These are phyloP conservation scores for Phaeomoniella chlamydospora DNA, from an alignment of 2,329 filamentous ascomycete genomes.

Conservation along the genomic window DNA sequence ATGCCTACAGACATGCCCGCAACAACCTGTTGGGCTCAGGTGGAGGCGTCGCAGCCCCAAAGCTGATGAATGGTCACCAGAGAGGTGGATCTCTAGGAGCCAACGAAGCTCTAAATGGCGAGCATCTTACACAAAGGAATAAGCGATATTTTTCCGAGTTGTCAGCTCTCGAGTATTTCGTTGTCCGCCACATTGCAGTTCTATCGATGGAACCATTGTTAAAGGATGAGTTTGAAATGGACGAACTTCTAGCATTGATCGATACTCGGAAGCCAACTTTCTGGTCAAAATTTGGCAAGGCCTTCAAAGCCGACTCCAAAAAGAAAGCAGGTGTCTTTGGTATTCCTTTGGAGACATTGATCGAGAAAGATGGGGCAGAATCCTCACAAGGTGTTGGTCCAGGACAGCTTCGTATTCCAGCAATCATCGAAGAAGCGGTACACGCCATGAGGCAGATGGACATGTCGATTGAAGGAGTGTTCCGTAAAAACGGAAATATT, in stretches of 20 bases:
- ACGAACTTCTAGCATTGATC: constrained; percentile 83
- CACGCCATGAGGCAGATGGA: constrained; percentile 97
- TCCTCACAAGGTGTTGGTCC: constrained; percentile 96
- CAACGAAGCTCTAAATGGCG: constrained; percentile 29
- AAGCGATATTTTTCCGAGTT: constrained; percentile 94
- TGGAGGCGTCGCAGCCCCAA: constrained; percentile 44
- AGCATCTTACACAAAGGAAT: constrained; percentile 39
- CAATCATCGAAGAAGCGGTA: constrained; percentile 88
- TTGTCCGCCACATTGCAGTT: constrained; percentile 87
- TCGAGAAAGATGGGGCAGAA: constrained; percentile 88
- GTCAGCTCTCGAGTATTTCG: constrained; percentile 91
- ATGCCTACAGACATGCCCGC: constrained; percentile 61
- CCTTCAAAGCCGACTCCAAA: constrained; percentile 74
- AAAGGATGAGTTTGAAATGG: constrained; percentile 79
- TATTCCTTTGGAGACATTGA: constrained; percentile 71
- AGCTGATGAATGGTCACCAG: constrained; percentile 55
- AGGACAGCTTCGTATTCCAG: constrained; percentile 75
- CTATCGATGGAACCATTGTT: constrained; percentile 88
- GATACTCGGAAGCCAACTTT: constrained; percentile 88
- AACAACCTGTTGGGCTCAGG: constrained; percentile 49
- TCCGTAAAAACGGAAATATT: constrained; percentile 98
- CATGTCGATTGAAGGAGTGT: constrained; percentile 94
- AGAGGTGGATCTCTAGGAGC: constrained; percentile 46
- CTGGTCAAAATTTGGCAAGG: constrained; percentile 96
- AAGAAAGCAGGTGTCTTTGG: constrained; percentile 95